Evolutionary conservation across 75 land plant genomes (phyloP), one percentile per base, ranked within the genome.

Genomic region (Cryptomeria japonica): DNA sequence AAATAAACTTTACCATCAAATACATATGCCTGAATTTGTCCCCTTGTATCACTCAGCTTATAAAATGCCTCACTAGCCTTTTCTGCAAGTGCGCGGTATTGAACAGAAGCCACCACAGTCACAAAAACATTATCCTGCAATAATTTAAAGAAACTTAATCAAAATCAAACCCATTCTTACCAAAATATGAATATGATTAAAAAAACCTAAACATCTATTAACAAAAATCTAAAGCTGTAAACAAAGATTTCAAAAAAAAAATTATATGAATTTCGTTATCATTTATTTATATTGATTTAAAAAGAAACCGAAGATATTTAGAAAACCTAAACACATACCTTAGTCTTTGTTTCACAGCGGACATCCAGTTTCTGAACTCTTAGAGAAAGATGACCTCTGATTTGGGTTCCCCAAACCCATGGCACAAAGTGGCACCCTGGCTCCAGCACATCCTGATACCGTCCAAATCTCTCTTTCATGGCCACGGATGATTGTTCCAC

Each of bases 41-140:
- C 89, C 83, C 91, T 93, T n/a, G 97, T 96, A 53, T 93, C 95
- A 73, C 55, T 51, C 55, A 51, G 2, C 55, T 51, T 51, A 51
- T 51, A 51, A 51, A 51, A 51, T 13, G 55, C 55, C 16, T 51
- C 16, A 51, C 94, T 89, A 11, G 97, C 96, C 64, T 91, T 90
- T 28, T 88, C 92, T 28, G 87, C 77, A 34, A 95, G 76, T 34
- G 92, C 94, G 55, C 94, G 88, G 58, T 94, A 95, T 86, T 95
- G 96, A 39, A 93, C 89, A 31, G 96, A 96, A 8, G 97, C 97
- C 82, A 95, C 94, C 78, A 96, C 95, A 61, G 87, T 95, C 58
- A 96, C 97, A 84, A 96, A 96, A n/a, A 95, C 97, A 90, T 96
- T 96, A 80, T 94, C 97, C 97, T 96, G 91, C 88, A 87, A 83